These are phyloP conservation scores for Cardamine resedifolia DNA, from an alignment of 345 rosid species.

Conservation along the genomic window DNA sequence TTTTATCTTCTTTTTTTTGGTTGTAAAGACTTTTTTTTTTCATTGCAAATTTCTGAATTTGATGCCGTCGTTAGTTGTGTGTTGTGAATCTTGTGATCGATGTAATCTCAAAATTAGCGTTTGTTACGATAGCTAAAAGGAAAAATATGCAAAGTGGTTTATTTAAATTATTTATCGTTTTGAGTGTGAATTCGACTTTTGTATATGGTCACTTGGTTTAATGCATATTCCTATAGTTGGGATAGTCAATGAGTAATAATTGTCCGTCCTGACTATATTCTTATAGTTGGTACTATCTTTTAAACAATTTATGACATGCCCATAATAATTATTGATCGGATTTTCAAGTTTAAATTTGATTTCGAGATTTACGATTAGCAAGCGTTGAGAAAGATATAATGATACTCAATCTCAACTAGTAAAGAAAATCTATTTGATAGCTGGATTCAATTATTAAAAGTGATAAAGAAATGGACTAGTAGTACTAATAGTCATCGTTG, in stretches of 20 bases:
- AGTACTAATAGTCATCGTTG: constrained; percentile 5
- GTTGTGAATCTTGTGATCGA: neutral
- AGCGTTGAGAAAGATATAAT: neutral
- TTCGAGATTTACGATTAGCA: constrained; percentile 8
- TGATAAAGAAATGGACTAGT: constrained; percentile 10
- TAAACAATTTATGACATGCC: constrained; percentile 4
- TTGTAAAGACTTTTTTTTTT: neutral
- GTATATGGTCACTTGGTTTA: constrained; percentile 24
- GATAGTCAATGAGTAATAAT: constrained; percentile 40
- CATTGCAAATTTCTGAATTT: neutral
- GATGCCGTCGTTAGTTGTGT: neutral
- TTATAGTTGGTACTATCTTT: constrained; percentile 8
- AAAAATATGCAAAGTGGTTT: neutral
- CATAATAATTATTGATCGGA: neutral
- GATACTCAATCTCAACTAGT: neutral
- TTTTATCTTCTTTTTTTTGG: neutral
- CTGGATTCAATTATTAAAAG: constrained; percentile 7
- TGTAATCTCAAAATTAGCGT: neutral
- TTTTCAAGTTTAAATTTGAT: neutral
- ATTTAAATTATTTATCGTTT: neutral
- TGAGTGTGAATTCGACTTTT: constrained; percentile 24
- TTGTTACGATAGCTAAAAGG: neutral
- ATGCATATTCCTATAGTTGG: constrained; percentile 32
- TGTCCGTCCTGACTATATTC: constrained; percentile 17
- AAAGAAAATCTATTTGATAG: constrained; percentile 22